Evolutionary conservation across 1,284 basidiomycete genomes (phyloP), one percentile per base, ranked within the genome.

Genomic region (Inonotus obliquus): DNA sequence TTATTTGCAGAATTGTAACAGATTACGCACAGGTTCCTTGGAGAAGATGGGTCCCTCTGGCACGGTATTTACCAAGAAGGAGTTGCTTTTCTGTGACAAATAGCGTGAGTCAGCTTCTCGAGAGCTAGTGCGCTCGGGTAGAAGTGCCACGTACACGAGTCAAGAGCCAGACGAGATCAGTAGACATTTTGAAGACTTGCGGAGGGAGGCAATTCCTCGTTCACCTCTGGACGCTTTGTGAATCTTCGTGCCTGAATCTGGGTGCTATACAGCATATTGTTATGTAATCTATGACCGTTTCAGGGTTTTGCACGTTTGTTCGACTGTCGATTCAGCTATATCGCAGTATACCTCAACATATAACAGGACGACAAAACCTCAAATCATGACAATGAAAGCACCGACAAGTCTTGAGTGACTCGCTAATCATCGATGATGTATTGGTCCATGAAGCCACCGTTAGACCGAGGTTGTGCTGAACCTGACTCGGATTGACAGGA

Each of bases 111-210:
- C 44, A 58, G 32, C 32, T 35, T 27, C 25, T n/a, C 32, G 37
- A 13, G 23, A 4, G 14, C 11, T 13, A 25, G n/a, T 19, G 56
- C 45, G 27, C n/a, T 32, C 9, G 9, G 32, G 32, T 32, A 38
- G 2, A 14, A 4, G 17, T 23, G 19, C 55, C n/a, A 84, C 88
- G 71, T 70, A 92, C 89, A 71, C 93, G 91, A 76, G 94, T 75
- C 68, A 95, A 88, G 74, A 93, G 86, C 93, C 93, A 96, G 79
- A 93, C 82, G 75, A 95, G 89, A 76, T 95, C 92, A 78, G 75
- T 71, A 69, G 89, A 90, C 87, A 90, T 89, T 72, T 77, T 83
- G 54, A 77, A n/a, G 49, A 3, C 29, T 17, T 25, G 23, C 35
- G 6, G 38, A 27, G 32, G 7, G 17, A 17, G 21, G 21, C 25